phyloP scores from a whole-genome alignment of 2,329 filamentous ascomycete genomes.

The Neonectria faginata region DNA sequence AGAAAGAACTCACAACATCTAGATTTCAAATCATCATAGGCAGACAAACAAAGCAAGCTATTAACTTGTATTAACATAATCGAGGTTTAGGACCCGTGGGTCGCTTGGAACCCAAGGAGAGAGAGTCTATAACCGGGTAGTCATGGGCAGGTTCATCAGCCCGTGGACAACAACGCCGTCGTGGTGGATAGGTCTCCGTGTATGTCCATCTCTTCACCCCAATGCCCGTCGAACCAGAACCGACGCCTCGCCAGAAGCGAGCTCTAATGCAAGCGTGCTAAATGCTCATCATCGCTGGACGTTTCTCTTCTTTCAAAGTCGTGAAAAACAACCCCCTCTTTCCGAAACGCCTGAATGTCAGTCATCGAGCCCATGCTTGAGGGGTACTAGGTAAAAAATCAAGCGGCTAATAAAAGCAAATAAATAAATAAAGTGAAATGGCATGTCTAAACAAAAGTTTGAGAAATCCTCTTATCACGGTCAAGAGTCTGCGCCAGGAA shows the following conservation, averaged over 20 bases:
- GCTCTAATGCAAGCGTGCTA: slow-evolving; percentile 10
- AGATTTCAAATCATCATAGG: background rate
- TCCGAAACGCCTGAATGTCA: slow-evolving; percentile 39
- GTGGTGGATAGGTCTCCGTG: slow-evolving; percentile 10
- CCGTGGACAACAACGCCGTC: slow-evolving; percentile 10
- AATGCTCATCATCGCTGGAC: slow-evolving; percentile 12
- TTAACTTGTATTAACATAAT: background rate
- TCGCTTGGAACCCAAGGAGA: background rate
- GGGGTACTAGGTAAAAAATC: slow-evolving; percentile 28
- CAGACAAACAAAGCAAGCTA: background rate
- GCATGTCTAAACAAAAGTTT: slow-evolving; percentile 32
- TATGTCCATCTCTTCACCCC: slow-evolving; percentile 12
- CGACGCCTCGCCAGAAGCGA: slow-evolving; percentile 20
- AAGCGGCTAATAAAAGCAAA: slow-evolving; percentile 8
- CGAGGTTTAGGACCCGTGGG: background rate
- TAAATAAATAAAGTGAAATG: slow-evolving; percentile 29
- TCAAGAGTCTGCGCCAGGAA: slow-evolving; percentile 16
- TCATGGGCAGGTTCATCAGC: background rate
- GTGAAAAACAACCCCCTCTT: slow-evolving; percentile 28
- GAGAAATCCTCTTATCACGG: background rate
- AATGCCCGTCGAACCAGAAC: slow-evolving; percentile 14
- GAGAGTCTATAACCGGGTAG: background rate
- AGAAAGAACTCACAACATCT: background rate
- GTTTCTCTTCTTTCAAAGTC: slow-evolving; percentile 15
- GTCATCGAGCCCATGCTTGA: slow-evolving; percentile 34